phyloP scores from a whole-genome alignment of 768 basidiomycete species.

The Inosperma sp. region DNA sequence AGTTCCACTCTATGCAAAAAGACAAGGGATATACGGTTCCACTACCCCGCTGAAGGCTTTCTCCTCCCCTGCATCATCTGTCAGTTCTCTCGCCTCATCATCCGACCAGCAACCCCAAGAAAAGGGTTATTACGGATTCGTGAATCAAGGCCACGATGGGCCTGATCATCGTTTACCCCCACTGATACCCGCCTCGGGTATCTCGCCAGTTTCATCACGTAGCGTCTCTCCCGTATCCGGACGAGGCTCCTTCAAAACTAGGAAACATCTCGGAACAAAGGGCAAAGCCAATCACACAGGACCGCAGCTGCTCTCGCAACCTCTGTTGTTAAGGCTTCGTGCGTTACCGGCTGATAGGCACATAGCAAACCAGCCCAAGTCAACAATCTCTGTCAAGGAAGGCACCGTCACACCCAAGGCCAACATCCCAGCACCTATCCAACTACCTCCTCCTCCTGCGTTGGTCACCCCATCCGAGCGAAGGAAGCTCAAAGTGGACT shows the following conservation, averaged over 20 bases:
- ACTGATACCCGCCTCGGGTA: no score
- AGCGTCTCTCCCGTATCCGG: not conserved
- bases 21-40: not conserved
- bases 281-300: no score
- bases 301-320: conserved; percentile 22
- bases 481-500: conserved; percentile 10
- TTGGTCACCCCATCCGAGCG: conserved; percentile 1
- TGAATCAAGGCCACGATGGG: not conserved
- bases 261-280: not conserved
- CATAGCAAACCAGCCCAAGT: not conserved
- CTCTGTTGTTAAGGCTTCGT: conserved; percentile 26
- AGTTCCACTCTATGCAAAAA: not conserved
- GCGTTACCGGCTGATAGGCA: conserved; percentile 12
- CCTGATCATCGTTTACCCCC: not conserved
- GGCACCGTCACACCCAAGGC: not conserved
- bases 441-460: not conserved
- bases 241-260: not conserved
- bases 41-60: not conserved
- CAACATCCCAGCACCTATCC: not conserved
- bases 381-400: not conserved
- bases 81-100: conserved; percentile 17
- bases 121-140: not conserved
- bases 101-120: not conserved
- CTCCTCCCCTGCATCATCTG: conserved; percentile 7
- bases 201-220: no score